Conservation (phyloP, 441 rosid genomes). For the Bruguiera hainesii region DNA sequence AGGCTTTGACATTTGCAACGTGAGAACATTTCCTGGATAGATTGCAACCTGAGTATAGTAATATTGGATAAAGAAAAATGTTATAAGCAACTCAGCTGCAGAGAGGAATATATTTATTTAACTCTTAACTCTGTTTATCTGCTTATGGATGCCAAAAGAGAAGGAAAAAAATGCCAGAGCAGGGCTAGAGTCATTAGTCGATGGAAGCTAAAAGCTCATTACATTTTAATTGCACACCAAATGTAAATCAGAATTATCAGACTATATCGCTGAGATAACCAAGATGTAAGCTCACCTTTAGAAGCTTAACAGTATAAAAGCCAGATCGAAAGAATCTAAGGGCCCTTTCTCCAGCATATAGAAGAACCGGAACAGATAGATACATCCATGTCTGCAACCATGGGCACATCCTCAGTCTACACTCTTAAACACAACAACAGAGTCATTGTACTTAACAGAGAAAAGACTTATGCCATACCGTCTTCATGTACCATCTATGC, state of each 20-base stretch:
- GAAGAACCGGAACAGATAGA: constrained; percentile 70
- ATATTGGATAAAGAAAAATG: background rate
- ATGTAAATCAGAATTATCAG: background rate
- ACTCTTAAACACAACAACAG: background rate
- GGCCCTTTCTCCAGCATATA: constrained; percentile 82
- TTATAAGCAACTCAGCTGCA: background rate
- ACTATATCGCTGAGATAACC: background rate
- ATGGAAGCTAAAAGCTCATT: background rate
- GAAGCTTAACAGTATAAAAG: constrained; percentile 62
- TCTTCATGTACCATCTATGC: constrained; percentile 67
- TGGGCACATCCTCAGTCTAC: constrained; percentile 6
- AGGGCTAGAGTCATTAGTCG: background rate
- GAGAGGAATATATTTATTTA: background rate
- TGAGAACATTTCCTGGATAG: constrained; percentile 93
- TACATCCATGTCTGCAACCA: constrained; percentile 95
- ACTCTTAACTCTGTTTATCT: no score
- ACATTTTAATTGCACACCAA: background rate
- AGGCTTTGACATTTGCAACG: constrained; percentile 89
- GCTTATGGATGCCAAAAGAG: no score
- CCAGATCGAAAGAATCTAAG: constrained; percentile 78
- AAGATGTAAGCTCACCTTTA: constrained; percentile 46
- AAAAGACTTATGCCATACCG: constrained; percentile 38
- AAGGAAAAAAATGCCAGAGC: no score
- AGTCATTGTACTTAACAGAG: background rate
- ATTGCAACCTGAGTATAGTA: constrained; percentile 65